phyloP scores from a whole-genome alignment of 768 basidiomycete species.

The Rhodotorula taiwanensis region DNA sequence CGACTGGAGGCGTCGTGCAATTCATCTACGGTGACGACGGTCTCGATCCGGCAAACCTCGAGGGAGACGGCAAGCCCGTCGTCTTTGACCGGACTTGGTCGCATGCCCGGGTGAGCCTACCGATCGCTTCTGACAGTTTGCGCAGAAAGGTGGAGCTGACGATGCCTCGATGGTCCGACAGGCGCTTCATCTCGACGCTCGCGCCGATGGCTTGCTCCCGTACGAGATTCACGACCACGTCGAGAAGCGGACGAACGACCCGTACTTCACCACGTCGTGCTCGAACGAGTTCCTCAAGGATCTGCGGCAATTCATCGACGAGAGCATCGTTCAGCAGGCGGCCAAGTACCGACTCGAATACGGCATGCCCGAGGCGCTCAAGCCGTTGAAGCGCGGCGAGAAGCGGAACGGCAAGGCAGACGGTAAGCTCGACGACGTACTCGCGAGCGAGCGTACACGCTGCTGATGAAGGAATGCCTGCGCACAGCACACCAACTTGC shows the following conservation, averaged over 20 bases:
- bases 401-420: constrained; percentile 3
- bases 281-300: constrained; percentile 62
- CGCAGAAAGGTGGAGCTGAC: constrained; percentile 48
- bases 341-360: constrained; percentile 61
- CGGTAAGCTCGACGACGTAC: not conserved
- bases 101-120: constrained; percentile 56
- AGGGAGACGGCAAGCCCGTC: constrained; percentile 89
- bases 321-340: constrained; percentile 60
- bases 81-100: constrained; percentile 81
- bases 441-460: no score
- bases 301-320: constrained; percentile 62
- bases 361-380: constrained; percentile 74
- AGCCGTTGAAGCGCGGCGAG: constrained; percentile 6
- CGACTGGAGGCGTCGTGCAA: constrained; percentile 88
- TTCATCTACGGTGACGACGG: constrained; percentile 97
- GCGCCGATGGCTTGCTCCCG: constrained; percentile 61
- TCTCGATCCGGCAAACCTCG: constrained; percentile 89
- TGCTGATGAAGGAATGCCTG: not conserved
- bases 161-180: no score
- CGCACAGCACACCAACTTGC: constrained; percentile 53
- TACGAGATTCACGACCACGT: constrained; percentile 75
- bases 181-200: constrained; percentile 56
- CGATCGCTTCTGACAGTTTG: not conserved
- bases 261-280: constrained; percentile 62
- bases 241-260: constrained; percentile 43